These are phyloP conservation scores for Tylopilus intermedius DNA, from an alignment of 768 basidiomycete species.

Conservation along the genomic window DNA sequence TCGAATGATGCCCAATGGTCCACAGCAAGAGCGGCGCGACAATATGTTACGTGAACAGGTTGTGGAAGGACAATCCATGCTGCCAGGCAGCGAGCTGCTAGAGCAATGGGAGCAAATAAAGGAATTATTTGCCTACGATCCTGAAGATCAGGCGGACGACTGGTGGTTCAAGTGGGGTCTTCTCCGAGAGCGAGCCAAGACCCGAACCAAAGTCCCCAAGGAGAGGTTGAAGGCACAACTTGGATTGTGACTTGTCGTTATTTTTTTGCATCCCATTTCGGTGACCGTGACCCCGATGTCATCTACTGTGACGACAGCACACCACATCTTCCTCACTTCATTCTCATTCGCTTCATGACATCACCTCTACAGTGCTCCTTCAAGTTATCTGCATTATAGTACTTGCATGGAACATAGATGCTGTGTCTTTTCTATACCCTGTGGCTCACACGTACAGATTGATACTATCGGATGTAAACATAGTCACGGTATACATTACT, in stretches of 20 bases:
- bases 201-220: constrained; percentile 17
- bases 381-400: neutral
- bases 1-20: constrained; percentile 41
- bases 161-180: constrained; percentile 62
- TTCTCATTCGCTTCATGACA: neutral
- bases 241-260: neutral
- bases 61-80: constrained; percentile 43
- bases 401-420: neutral
- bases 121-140: constrained; percentile 46
- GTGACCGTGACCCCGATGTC: neutral
- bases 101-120: constrained; percentile 50
- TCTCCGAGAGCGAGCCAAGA: constrained; percentile 36
- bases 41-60: constrained; percentile 34
- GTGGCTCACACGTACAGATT: neutral
- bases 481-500: neutral
- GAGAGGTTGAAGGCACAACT: constrained; percentile 10
- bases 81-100: constrained; percentile 24
- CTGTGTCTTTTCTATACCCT: neutral
- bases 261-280: neutral
- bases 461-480: constrained; percentile 1
- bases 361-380: neutral
- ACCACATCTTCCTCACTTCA: neutral
- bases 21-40: constrained; percentile 44
- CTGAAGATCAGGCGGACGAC: constrained; percentile 54
- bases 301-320: neutral